Evolutionary conservation across 768 basidiomycete genomes (phyloP).

Genomic region (Auriscalpium orientale): DNA sequence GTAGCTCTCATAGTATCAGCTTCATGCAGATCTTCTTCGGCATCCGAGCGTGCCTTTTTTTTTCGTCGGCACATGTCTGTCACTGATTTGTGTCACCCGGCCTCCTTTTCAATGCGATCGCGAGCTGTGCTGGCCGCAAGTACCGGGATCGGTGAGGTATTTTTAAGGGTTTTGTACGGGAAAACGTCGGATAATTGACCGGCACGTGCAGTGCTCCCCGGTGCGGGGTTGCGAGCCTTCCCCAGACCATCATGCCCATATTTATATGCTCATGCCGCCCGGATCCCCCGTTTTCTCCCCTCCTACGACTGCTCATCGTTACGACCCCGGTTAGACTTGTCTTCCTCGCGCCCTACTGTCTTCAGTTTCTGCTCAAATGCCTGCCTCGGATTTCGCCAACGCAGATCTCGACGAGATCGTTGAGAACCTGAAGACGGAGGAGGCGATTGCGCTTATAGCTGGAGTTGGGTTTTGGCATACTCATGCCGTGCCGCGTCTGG

Average conservation of each 20-base stretch:
- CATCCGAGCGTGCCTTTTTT: background rate
- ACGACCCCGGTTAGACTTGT: background rate
- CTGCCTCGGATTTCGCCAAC: constrained; percentile 61
- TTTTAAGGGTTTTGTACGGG: background rate
- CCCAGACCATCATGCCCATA: too few species aligned
- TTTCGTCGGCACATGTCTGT: background rate
- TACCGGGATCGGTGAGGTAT: too few species aligned
- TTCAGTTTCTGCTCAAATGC: constrained; percentile 33
- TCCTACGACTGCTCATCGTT: background rate
- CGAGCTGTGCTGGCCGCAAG: too few species aligned
- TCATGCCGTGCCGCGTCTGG: constrained; percentile 52
- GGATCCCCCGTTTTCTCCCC: background rate
- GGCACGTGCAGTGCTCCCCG: background rate
- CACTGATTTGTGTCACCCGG: background rate
- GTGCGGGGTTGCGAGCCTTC: background rate
- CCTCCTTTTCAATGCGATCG: too few species aligned
- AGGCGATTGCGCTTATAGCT: constrained; percentile 63
- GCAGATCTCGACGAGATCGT: constrained; percentile 55
- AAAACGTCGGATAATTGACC: background rate
- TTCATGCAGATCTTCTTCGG: background rate
- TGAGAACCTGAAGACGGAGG: constrained; percentile 62
- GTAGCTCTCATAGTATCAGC: too few species aligned
- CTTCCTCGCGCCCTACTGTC: background rate
- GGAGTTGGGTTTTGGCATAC: constrained; percentile 80
- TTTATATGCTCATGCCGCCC: background rate